Percentiles rank a stretch among this genome's conserved stretches.
phyloP scores from a whole-genome alignment of 495 filamentous ascomycete species.

The Sphaerosporella brunnea region DNA sequence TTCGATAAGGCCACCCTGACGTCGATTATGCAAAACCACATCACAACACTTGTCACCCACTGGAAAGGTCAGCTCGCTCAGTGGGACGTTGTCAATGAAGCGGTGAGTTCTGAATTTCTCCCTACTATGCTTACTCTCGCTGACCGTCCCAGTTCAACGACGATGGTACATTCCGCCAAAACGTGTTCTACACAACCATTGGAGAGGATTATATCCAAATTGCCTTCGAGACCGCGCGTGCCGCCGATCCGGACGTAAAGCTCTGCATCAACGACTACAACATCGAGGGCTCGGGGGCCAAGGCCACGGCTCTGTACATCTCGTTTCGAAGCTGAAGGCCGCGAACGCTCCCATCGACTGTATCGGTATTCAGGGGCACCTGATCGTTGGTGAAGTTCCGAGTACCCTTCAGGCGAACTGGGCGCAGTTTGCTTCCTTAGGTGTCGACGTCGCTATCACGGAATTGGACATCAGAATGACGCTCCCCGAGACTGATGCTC shows the following conservation, averaged over 20 bases:
- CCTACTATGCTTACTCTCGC: too few relatives aligned
- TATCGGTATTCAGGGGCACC: conserved; percentile 42
- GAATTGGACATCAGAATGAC: conserved; percentile 42
- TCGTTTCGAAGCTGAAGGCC: conserved; percentile 33
- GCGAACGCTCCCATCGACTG: conserved; percentile 41
- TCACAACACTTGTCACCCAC: conserved; percentile 36
- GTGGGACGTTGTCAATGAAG: too few relatives aligned
- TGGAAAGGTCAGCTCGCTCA: conserved; percentile 41
- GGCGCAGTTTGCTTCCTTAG: conserved; percentile 21
- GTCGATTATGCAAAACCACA: conserved; percentile 40
- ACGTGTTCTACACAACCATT: conserved; percentile 30
- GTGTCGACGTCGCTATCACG: conserved; percentile 43
- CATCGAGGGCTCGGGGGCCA: conserved; percentile 38
- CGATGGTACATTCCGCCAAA: conserved; percentile 29
- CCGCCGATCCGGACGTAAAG: conserved; percentile 33
- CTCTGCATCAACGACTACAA: conserved; percentile 59
- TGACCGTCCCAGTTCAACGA: conserved; percentile 25
- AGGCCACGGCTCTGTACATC: conserved; percentile 30
- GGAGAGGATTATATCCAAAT: conserved; percentile 33
- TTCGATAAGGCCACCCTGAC: conserved; percentile 34
- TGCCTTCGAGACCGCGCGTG: conserved; percentile 33
- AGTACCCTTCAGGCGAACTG: conserved; percentile 5
- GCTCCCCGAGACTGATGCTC: conserved; percentile 27
- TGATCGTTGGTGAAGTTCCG: conserved; percentile 33
- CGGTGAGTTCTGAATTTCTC: too few relatives aligned